These are phyloP conservation scores for Fusarium succisae DNA, from an alignment of 2,329 filamentous ascomycete species.

Conservation along the genomic window DNA sequence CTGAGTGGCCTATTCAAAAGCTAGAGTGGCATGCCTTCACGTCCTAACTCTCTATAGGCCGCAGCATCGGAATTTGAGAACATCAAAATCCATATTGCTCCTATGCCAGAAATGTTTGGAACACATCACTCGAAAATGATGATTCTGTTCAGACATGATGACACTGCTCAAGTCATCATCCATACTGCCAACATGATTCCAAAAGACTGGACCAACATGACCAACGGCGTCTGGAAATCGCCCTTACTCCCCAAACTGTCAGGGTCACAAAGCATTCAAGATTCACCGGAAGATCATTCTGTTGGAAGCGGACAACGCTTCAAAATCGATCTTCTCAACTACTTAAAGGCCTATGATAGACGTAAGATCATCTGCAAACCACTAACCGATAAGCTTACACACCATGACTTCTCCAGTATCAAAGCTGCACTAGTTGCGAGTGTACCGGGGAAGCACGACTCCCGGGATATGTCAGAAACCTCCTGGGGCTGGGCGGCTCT, in stretches of 20 bases:
- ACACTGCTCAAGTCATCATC: slow-evolving; percentile 80
- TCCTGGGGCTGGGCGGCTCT: slow-evolving; percentile 82
- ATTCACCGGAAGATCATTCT: slow-evolving; percentile 7
- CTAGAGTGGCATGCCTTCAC: not conserved
- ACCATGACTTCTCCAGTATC: slow-evolving; percentile 76
- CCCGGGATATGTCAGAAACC: slow-evolving; percentile 59
- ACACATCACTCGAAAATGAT: slow-evolving; percentile 92
- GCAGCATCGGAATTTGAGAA: slow-evolving; percentile 71
- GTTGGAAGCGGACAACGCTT: slow-evolving; percentile 74
- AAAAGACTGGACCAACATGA: slow-evolving; percentile 89
- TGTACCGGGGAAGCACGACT: slow-evolving; percentile 73
- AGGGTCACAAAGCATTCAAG: slow-evolving; percentile 10
- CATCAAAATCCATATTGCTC: slow-evolving; percentile 75
- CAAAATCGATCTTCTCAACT: slow-evolving; percentile 78
- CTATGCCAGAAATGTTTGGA: slow-evolving; percentile 84
- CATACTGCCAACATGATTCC: slow-evolving; percentile 93
- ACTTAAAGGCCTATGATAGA: slow-evolving; percentile 75
- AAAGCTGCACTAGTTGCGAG: slow-evolving; percentile 80
- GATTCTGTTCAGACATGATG: slow-evolving; percentile 80
- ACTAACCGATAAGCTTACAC: slow-evolving; percentile 65
- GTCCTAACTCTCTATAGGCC: slow-evolving; percentile 56
- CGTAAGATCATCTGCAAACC: slow-evolving; percentile 61
- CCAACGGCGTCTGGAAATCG: slow-evolving; percentile 83
- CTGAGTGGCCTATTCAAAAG: not conserved
- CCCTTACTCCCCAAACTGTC: slow-evolving; percentile 68